Percentiles rank a stretch among this genome's conserved stretches.
Conservation (phyloP, 2,329 filamentous ascomycete species). For the Ascomycota sp. region DNA sequence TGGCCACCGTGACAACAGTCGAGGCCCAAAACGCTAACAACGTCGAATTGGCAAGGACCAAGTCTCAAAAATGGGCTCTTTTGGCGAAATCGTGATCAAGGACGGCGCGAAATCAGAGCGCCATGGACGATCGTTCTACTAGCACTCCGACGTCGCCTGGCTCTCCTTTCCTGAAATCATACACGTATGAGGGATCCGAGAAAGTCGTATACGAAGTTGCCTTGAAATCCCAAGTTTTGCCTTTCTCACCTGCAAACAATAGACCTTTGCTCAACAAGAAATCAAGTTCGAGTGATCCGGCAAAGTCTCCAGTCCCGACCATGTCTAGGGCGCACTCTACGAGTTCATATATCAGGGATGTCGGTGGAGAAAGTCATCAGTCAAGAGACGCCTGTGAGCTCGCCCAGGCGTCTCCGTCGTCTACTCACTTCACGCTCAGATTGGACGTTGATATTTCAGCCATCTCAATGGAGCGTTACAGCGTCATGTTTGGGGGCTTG, state of each 20-base stretch:
- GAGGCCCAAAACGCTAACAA: slow-evolving; percentile 5
- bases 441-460: slow-evolving; percentile 66
- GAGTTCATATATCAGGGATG: background rate
- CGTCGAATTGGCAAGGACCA: slow-evolving; percentile 16
- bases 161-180: background rate
- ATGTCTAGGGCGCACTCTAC: no score
- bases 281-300: no score
- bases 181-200: background rate
- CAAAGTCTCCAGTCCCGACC: no score
- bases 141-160: background rate
- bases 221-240: no score
- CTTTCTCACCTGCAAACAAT: background rate
- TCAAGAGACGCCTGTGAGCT: background rate
- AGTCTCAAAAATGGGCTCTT: slow-evolving; percentile 36
- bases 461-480: slow-evolving; percentile 71
- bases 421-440: slow-evolving; percentile 3
- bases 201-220: no score
- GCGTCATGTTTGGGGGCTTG: slow-evolving; percentile 75
- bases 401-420: background rate
- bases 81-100: slow-evolving; percentile 25
- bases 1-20: slow-evolving; percentile 6
- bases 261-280: background rate
- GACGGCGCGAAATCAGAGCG: slow-evolving; percentile 4
- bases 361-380: no score
- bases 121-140: background rate